These are phyloP conservation scores for Gossypium lobatum DNA, from an alignment of 441 rosid species.

Conservation along the genomic window DNA sequence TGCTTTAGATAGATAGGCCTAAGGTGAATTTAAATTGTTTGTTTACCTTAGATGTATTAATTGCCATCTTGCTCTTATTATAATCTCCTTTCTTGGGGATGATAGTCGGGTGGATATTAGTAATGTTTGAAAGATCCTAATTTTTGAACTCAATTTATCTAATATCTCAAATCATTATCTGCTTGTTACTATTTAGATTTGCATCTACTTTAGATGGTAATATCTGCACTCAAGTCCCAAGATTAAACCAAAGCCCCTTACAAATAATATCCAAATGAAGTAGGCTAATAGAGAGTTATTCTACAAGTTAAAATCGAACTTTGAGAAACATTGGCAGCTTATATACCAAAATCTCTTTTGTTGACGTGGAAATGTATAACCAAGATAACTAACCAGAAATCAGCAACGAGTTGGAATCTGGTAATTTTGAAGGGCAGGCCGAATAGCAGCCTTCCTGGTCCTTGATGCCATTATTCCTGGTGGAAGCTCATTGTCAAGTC, in stretches of 20 bases:
- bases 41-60: not conserved
- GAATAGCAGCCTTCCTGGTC: not conserved
- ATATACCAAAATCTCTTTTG: not conserved
- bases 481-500: not conserved
- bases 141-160: not conserved
- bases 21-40: not conserved
- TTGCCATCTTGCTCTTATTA: not conserved
- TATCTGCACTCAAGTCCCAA: not conserved
- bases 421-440: not conserved
- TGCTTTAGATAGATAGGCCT: not conserved
- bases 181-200: not conserved
- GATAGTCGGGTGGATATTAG: not conserved
- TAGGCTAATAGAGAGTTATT: not conserved
- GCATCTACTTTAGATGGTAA: not conserved
- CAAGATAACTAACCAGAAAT: not conserved
- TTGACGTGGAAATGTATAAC: not conserved
- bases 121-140: not conserved
- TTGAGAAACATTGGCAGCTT: not conserved
- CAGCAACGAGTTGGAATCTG: not conserved
- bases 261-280: not conserved
- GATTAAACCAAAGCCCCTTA: not conserved
- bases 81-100: not conserved
- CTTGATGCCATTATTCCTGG: not conserved
- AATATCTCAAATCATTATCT: not conserved
- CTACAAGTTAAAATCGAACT: not conserved